Evolutionary conservation across 1,139 yeast species (phyloP).

Genomic region (Pichia sp.): DNA sequence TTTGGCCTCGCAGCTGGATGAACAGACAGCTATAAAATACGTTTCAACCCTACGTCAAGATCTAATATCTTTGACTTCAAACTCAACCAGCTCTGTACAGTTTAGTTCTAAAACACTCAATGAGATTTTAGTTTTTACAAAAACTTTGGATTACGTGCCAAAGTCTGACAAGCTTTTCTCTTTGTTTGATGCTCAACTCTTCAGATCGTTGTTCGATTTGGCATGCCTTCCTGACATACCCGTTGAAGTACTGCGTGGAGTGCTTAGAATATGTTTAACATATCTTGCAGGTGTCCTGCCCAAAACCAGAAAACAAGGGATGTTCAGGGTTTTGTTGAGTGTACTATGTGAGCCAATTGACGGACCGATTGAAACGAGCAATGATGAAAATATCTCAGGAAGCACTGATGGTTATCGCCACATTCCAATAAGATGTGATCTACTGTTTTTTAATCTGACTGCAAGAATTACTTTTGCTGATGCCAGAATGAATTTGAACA

Average conservation of each 20-base stretch:
- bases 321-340: constrained; percentile 40
- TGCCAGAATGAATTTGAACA: constrained; percentile 42
- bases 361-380: not conserved
- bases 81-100: not conserved
- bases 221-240: constrained; percentile 24
- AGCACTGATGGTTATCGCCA: not conserved
- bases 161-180: constrained; percentile 38
- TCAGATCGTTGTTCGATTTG: constrained; percentile 34
- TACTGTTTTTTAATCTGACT: constrained; percentile 25
- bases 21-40: constrained; percentile 22
- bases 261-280: constrained; percentile 43
- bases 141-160: constrained; percentile 46
- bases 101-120: constrained; percentile 32
- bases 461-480: constrained; percentile 32
- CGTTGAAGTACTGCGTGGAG: constrained; percentile 48
- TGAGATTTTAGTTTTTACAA: constrained; percentile 51
- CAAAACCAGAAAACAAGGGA: constrained; percentile 35
- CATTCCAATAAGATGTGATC: constrained; percentile 35
- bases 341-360: constrained; percentile 14
- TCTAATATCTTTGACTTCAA: not conserved
- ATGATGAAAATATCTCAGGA: not conserved
- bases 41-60: constrained; percentile 13
- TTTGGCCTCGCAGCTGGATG: constrained; percentile 21
- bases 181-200: constrained; percentile 42
- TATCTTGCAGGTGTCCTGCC: constrained; percentile 46